phyloP scores from a whole-genome alignment of 805 yeast species.

The Candida caryicola region DNA sequence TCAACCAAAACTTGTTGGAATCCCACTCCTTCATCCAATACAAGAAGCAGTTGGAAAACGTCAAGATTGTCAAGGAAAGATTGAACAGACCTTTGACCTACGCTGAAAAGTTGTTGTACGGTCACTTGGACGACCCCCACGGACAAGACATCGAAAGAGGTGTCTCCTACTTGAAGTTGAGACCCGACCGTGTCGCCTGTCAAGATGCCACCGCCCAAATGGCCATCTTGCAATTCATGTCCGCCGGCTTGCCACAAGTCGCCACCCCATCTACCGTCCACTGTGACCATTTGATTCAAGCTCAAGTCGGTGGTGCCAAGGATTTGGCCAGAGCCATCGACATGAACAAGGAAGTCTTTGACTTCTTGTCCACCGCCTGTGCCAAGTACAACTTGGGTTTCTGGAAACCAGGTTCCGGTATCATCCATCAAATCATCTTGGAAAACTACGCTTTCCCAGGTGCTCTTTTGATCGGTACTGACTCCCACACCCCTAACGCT shows the following conservation, averaged over 20 bases:
- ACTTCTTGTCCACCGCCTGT: conserved; percentile 84
- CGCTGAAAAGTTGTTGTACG: conserved; percentile 93
- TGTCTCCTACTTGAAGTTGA: conserved; percentile 82
- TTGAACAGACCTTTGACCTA: conserved; percentile 86
- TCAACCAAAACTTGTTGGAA: conserved; percentile 77
- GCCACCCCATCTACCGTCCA: conserved; percentile 96
- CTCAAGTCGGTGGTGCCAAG: conserved; percentile 83
- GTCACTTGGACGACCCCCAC: conserved; percentile 92
- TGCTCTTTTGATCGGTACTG: conserved; percentile 93
- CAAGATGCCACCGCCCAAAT: conserved; percentile 99
- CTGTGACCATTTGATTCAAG: conserved; percentile 97
- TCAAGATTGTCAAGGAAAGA: conserved; percentile 78
- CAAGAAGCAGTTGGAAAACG: conserved; percentile 85
- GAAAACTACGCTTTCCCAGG: conserved; percentile 99
- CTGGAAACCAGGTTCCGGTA: conserved; percentile 99
- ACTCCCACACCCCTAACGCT: conserved; percentile 96
- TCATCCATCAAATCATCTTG: conserved; percentile 92
- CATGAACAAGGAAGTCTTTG: conserved; percentile 89
- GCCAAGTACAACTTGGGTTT: conserved; percentile 95
- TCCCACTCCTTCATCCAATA: conserved; percentile 84
- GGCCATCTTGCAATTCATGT: conserved; percentile 96
- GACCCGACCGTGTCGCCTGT: conserved; percentile 98
- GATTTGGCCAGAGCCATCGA: conserved; percentile 86
- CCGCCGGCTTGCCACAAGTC: conserved; percentile 86
- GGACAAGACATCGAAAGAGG: conserved; percentile 85